phyloP scores from a whole-genome alignment of 108 stramenopile species.

The Thalassiosira profunda region DNA sequence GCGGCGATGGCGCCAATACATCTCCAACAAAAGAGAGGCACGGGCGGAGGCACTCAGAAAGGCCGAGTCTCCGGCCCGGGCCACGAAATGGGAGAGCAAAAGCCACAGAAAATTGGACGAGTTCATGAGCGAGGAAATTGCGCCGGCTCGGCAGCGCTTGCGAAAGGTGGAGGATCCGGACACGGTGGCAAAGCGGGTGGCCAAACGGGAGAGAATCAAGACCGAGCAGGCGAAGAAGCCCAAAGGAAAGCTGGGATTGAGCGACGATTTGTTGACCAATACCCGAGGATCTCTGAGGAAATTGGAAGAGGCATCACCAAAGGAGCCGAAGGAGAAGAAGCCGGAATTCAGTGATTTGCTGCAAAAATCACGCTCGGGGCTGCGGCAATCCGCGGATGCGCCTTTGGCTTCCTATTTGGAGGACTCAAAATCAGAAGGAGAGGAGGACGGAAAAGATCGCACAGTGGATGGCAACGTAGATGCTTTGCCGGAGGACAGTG shows the following conservation, averaged over 20 bases:
- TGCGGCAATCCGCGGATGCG: no score
- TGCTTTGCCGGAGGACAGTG: no score
- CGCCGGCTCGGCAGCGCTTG: not conserved
- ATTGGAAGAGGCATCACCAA: no score
- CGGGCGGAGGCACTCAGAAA: not conserved
- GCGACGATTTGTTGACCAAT: not conserved
- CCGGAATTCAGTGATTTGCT: no score
- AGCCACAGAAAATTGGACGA: not conserved
- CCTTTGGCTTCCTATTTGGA: no score
- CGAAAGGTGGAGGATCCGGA: conserved; percentile 1
- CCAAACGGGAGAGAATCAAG: not conserved
- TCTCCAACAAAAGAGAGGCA: not conserved
- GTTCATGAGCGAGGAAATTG: not conserved
- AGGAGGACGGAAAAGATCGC: no score
- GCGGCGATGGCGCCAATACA: not conserved
- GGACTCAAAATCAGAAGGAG: no score
- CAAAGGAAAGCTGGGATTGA: not conserved
- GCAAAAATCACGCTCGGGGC: no score
- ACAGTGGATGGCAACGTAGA: no score
- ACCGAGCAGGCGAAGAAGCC: not conserved
- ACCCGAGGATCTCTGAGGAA: not conserved
- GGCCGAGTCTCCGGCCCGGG: not conserved
- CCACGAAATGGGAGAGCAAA: not conserved
- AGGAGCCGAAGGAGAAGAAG: no score
- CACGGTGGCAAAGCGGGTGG: not conserved